Evolutionary conservation across 2,329 filamentous ascomycete species (phyloP), one percentile per base, ranked within the genome.

Genomic region (Exophiala sp.): DNA sequence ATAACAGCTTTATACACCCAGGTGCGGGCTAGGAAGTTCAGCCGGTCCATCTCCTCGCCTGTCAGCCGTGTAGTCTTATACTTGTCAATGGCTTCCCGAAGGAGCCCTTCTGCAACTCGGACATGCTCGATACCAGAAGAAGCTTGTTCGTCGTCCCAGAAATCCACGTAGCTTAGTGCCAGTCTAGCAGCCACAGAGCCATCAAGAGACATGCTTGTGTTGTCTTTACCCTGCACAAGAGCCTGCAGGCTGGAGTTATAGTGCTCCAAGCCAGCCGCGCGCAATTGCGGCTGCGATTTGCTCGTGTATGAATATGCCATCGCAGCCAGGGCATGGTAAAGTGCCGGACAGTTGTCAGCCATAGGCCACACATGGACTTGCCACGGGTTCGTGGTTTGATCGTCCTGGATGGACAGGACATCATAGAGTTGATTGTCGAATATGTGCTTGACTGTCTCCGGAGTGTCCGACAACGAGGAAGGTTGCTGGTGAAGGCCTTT

Each of bases 1-100:
- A 87, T 83, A 29, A 87, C 85, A 65, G 87, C 84, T 78, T 87
- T 85, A 63, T 88, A 88, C 6, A 87, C 76, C 83, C 83, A 88
- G 5, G 81, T 81, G 64, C 86, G 87, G 68, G 83, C 85, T 14
- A 88, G 71, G 60, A 88, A 88, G 49, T 80, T 80, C 11, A 52
- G 41, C 10, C 47, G 41, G 29, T 24, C 34, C 12, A 47, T 29
- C 5, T 49, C 38, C 10, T n/a, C 18, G 3, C 20, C 36, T 3
- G 5, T 33, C 12, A 42, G 10, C 10, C 21, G 32, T 18, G 18
- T 29, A 34, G 65, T 65, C 59, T 71, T 67, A 63, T 78, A 74
- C 61, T 75, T 68, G 49, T 71, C 66, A 3, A 45, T 18, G 9
- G 48, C 48, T 3, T 36, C 21, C 7, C 41, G 24, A 2, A 51